A percentile compares a stretch with the other conserved stretches of the same genome.
These are phyloP conservation scores for Helotiales sp. DNA, from an alignment of 2,329 filamentous ascomycete genomes.

Conservation along the genomic window DNA sequence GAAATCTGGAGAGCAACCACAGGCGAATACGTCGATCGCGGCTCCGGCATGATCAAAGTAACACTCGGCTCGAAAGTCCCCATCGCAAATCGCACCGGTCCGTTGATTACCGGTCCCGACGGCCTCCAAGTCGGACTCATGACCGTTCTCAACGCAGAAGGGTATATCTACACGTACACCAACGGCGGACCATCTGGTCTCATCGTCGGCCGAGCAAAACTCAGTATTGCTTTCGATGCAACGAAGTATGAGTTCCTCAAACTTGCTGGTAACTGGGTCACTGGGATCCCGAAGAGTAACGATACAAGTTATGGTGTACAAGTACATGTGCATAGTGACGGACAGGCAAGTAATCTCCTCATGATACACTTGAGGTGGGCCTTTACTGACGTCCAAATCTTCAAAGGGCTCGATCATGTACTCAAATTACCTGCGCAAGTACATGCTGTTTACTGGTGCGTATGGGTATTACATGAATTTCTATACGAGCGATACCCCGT, in stretches of 20 bases:
- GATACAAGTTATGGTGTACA: conserved; percentile 1
- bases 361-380: too few species aligned
- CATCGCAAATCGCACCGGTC: conserved; percentile 1
- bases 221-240: background rate
- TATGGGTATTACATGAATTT: conserved; percentile 7
- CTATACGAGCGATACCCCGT: conserved; percentile 12
- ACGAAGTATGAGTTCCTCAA: conserved; percentile 4
- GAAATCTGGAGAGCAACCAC: background rate
- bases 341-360: background rate
- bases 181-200: background rate
- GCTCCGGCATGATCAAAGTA: conserved; percentile 1
- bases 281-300: background rate
- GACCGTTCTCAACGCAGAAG: conserved; percentile 1
- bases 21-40: background rate
- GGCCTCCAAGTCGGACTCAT: conserved; percentile 5
- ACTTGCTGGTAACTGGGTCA: background rate
- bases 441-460: background rate
- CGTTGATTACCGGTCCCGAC: background rate
- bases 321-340: background rate
- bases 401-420: background rate
- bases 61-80: background rate
- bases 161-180: conserved; percentile 3
- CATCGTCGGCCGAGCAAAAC: background rate
- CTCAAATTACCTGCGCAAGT: background rate
- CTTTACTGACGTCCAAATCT: too few species aligned